Base-by-base conservation (phyloP, 2,329 filamentous ascomycete genomes). In the Fusarium duplospermum region DNA sequence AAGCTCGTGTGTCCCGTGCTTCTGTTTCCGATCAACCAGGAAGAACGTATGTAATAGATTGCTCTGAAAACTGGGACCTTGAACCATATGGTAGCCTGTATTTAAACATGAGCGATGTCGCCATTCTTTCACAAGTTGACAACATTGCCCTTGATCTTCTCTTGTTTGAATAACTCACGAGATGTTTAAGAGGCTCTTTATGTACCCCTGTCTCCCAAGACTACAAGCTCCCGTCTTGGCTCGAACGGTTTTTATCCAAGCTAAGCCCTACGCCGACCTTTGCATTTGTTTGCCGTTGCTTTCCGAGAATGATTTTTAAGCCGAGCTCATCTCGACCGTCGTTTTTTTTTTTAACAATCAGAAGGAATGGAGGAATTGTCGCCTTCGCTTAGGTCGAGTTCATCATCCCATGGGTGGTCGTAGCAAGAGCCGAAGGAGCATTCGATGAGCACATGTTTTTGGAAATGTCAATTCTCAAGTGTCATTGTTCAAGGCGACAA, bases 91-190 rank as follows among this genome's bases (percentile, higher is more conserved):
- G 36, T 11, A 36, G 14, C 27, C 16, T 33, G 56, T 62, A 50
- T 45, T 58, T 36, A 45, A 59, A 24, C 20, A 31, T 5, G 13
- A 45, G 13, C 14, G 13, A 70, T 70, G 61, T 70, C 68, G 66
- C 66, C 40, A 70, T 70, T 50, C 38, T 35, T 38, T 38, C 16
- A 6, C 33, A 24, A 22, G 35, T 20, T 70, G 66, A 27, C 35
- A 61, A 50, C 68, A 70, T 29, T 20, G 56, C 66, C 66, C 68
- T 47, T 70, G 68, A 29, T 4, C 33, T 13, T 5, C 27, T 47
- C 6, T 24, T 38, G 8, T 38, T 38, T 18, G 10, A 40, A 24
- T 29, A 38, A 38, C 20, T 20, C 47, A 54, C 47, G 47, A 54
- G 47, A 54, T 54, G 18, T 20, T 31, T 6, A 33, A 18, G 47